Conservation (phyloP, 148 eudicot species). For the Camellia sinensis region DNA sequence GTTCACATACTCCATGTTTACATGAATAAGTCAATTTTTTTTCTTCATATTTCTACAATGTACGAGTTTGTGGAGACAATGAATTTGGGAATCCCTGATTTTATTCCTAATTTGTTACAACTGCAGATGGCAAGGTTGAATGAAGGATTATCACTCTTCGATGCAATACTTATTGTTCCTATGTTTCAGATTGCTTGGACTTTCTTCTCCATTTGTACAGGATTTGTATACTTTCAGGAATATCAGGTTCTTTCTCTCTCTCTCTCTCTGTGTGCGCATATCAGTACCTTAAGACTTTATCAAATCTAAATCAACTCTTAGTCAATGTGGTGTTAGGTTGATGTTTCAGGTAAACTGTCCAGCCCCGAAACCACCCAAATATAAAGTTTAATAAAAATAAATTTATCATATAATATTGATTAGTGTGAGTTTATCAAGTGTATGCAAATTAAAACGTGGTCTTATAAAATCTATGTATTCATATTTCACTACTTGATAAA, state of each 20-base stretch:
- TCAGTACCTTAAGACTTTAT: background rate
- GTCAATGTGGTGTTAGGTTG: background rate
- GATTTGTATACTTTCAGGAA: slow-evolving; percentile 94
- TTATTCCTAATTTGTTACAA: slow-evolving; percentile 10
- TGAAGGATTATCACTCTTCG: slow-evolving; percentile 83
- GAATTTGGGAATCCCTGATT: slow-evolving; percentile 6
- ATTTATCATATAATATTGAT: background rate
- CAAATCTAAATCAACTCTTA: background rate
- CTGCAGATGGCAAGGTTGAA: slow-evolving; percentile 94
- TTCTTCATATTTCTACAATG: background rate
- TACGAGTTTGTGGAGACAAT: background rate
- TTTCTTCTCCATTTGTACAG: slow-evolving; percentile 96
- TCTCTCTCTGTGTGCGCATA: background rate
- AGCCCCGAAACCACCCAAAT: background rate
- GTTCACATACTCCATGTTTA: slow-evolving; percentile 77
- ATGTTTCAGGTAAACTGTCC: background rate
- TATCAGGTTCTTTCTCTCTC: slow-evolving; percentile 61
- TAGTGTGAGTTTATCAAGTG: background rate
- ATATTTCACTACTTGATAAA: background rate
- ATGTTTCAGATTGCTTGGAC: slow-evolving; percentile 99
- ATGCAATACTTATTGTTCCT: slow-evolving; percentile 95
- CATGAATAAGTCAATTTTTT: background rate
- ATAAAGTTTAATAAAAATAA: background rate
- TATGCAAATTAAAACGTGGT: background rate
- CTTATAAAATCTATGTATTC: background rate